Evolutionary conservation across 1,284 basidiomycete genomes (phyloP).

Genomic region (Sphaerobolus stellatus): DNA sequence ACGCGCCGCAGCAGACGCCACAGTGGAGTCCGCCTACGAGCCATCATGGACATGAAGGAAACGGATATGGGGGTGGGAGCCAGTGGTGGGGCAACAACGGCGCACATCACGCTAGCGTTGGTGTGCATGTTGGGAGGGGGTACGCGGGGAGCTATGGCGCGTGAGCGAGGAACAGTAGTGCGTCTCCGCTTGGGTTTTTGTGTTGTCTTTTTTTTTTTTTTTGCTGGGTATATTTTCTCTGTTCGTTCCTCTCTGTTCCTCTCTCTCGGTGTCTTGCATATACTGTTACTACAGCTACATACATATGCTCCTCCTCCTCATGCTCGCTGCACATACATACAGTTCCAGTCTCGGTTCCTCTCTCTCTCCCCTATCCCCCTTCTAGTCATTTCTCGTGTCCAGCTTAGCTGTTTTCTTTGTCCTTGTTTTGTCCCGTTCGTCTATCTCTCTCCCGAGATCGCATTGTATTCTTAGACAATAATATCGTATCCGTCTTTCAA

Average conservation of each 20-base stretch:
- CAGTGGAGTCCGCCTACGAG: not conserved
- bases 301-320: no score
- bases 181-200: not conserved
- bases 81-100: not conserved
- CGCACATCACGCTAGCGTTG: not conserved
- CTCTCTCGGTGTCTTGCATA: not conserved
- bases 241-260: not conserved
- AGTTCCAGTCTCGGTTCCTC: not conserved
- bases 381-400: not conserved
- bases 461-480: no score
- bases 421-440: not conserved
- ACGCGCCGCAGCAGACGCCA: not conserved
- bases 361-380: not conserved
- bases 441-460: not conserved
- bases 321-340: no score
- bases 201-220: not conserved
- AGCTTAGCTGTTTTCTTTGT: not conserved
- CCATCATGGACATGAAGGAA: not conserved
- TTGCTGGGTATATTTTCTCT: not conserved
- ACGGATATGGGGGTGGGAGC: not conserved
- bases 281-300: no score
- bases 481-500: no score
- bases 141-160: not conserved
- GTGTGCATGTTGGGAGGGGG: not conserved
- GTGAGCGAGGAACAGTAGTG: not conserved